Base-by-base conservation (phyloP, 108 stramenopile genomes). In the Nannochloropsis oceanica region DNA sequence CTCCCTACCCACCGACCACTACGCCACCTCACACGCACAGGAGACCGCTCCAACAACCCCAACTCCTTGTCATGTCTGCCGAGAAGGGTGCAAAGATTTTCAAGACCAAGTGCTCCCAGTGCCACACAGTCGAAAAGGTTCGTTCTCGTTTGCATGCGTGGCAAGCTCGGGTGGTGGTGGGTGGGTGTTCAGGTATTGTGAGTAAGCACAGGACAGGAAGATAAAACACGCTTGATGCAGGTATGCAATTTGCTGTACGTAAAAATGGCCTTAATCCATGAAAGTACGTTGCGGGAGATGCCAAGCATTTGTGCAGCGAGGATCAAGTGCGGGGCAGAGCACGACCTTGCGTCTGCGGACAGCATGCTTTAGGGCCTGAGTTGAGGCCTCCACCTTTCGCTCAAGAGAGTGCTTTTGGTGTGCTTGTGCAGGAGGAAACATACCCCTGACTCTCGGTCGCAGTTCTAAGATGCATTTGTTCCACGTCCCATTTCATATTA, bases 51-150 rank as follows among this genome's bases (percentile, higher is more conserved):
- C 59, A 73, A 8, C 0, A 1, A 7, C 59, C 7, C n/a, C 59
- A 73, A 73, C 18, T 7, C n/a, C 18, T 42, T 14, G 42, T 42
- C 26, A 84, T 84, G 84, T 43, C 42, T 27, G 27, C 84, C 12
- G 84, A 46, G 44, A 84, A 84, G 84, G 84, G 84, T 18, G 84
- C 84, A 25, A 84, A 84, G 84, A 84, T 79, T 26, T 84, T 93
- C 87, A 93, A 93, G 93, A 93, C 93, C 90, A 93, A 93, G 92
- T 91, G 91, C 73, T 93, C 96, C 42, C 97, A 98, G 90, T 99
- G 99, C 94, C 99, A 99, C 94, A 98, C 97, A 44, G 96, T 98
- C 79, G 99, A 98, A 91, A 92, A 90, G 88, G 89, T 90, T 25
- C 25, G 82, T 43, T 24, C n/a, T 25, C 34, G 24, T 24, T n/a